Evolutionary conservation across 164 flowering plant species (phyloP).

Genomic region (Warburgia ugandensis): DNA sequence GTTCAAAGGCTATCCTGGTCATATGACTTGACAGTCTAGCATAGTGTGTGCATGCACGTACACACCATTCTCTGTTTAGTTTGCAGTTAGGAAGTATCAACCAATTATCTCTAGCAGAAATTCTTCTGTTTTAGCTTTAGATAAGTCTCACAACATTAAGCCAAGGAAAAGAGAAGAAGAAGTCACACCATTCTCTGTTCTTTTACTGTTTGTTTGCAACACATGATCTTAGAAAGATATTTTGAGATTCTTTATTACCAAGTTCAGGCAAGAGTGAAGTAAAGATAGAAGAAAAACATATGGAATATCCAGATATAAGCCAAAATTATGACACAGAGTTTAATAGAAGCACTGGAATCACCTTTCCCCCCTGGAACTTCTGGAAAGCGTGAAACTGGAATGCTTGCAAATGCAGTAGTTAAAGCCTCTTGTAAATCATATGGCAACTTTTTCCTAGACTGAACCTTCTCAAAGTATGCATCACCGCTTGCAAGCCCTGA

Average conservation of each 20-base stretch:
- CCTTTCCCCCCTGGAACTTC: constrained; percentile 76
- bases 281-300: not conserved
- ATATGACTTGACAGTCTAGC: too few species aligned
- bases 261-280: not conserved
- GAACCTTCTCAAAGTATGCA: constrained; percentile 67
- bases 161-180: too few species aligned
- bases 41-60: too few species aligned
- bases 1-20: too few species aligned
- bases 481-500: constrained; percentile 41
- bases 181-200: not conserved
- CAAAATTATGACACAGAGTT: too few species aligned
- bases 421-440: constrained; percentile 52
- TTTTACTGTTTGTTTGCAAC: too few species aligned
- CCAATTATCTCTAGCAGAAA: too few species aligned
- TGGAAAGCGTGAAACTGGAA: constrained; percentile 83
- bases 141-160: too few species aligned
- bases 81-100: too few species aligned
- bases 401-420: constrained; percentile 58
- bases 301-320: not conserved
- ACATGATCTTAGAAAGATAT: too few species aligned
- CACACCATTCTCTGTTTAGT: too few species aligned
- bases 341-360: constrained; percentile 11
- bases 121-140: too few species aligned
- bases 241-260: not conserved
- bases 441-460: constrained; percentile 74